Percentiles rank a stretch among this genome's conserved stretches.
These are phyloP conservation scores for Paulownia fortunei DNA, from an alignment of 257 asterid genomes.

Conservation along the genomic window DNA sequence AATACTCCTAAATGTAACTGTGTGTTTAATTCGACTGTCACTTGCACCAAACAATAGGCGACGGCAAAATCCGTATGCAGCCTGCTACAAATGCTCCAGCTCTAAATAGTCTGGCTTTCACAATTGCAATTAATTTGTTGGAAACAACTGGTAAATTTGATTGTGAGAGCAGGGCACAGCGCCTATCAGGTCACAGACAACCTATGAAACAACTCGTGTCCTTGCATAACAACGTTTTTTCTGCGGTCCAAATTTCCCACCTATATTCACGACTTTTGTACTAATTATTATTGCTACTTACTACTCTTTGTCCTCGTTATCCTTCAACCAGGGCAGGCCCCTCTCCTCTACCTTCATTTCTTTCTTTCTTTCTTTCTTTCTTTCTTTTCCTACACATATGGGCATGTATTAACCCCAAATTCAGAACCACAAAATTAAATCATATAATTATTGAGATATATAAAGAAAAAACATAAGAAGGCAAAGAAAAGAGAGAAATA, in stretches of 20 bases:
- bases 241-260: slow-evolving; percentile 5
- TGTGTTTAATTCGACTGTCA: too few relatives aligned
- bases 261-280: background rate
- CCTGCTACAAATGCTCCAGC: too few relatives aligned
- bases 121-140: too few relatives aligned
- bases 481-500: background rate
- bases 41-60: too few relatives aligned
- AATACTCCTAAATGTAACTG: too few relatives aligned
- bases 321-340: background rate
- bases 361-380: background rate
- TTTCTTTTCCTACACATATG: background rate
- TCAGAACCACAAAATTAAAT: slow-evolving; percentile 3
- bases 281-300: background rate
- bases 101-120: too few relatives aligned
- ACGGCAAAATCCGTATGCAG: too few relatives aligned
- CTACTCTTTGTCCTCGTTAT: background rate
- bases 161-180: too few relatives aligned
- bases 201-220: background rate
- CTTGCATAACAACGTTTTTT: too few relatives aligned
- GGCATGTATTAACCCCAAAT: background rate
- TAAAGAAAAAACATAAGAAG: background rate
- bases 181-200: too few relatives aligned
- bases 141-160: too few relatives aligned
- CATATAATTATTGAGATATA: too few relatives aligned
- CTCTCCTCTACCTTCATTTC: background rate